Percentiles rank a stretch among this genome's conserved stretches.
Conservation (phyloP, 2,329 filamentous ascomycete species). For the Talaromyces funiculosus region DNA sequence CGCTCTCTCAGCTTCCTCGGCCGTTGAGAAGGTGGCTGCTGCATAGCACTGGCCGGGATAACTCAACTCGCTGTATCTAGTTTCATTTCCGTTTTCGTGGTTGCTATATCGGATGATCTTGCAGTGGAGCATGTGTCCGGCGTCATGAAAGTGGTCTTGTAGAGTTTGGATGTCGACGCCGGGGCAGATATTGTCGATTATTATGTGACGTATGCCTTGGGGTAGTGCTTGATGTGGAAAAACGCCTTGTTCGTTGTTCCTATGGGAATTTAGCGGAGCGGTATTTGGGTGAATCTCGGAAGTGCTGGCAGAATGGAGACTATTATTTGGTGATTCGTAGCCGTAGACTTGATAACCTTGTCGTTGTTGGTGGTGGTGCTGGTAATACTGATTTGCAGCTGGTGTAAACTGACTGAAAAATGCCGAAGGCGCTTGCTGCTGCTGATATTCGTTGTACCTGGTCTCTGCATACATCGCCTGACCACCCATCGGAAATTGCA, state of each 20-base stretch:
- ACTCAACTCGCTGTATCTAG: not conserved
- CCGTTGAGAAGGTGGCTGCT: slow-evolving; percentile 25
- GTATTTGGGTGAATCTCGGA: not conserved
- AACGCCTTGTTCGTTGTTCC: not conserved
- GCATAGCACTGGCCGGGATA: slow-evolving; percentile 15
- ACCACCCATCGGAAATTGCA: not conserved
- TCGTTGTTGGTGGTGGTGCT: not conserved
- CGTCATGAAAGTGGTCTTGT: slow-evolving; percentile 23
- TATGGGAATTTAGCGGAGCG: not conserved
- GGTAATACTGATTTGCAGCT: not conserved
- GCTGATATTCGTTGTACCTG: not conserved
- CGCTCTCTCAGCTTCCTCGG: slow-evolving; percentile 33
- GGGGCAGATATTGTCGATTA: slow-evolving; percentile 25
- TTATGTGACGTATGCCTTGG: slow-evolving; percentile 15
- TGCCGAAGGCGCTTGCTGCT: not conserved
- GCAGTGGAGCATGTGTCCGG: slow-evolving; percentile 29
- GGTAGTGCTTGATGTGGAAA: not conserved
- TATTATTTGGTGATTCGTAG: not conserved
- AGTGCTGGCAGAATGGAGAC: not conserved
- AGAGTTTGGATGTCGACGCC: slow-evolving; percentile 27
- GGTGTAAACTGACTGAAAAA: not conserved
- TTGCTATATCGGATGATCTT: slow-evolving; percentile 23
- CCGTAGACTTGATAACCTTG: not conserved
- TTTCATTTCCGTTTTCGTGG: not conserved
- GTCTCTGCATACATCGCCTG: slow-evolving; percentile 2